Conservation (phyloP, 2,329 filamentous ascomycete genomes). For the Colletotrichum noveboracense region DNA sequence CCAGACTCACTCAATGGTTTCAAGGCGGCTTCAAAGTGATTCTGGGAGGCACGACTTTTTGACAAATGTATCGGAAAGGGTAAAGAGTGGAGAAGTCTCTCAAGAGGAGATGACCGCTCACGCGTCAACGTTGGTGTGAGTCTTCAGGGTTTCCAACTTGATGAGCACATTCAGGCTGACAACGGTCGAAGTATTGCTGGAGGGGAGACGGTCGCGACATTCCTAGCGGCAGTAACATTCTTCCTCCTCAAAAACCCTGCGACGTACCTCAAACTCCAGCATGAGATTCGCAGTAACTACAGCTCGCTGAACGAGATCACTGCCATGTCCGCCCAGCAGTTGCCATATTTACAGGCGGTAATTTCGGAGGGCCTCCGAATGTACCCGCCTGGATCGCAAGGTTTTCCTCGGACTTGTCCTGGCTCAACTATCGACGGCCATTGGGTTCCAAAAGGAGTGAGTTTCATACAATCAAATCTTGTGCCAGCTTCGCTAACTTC, state of each 20-base stretch:
- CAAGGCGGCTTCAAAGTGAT: background rate
- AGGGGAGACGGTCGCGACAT: conserved; percentile 2
- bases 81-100: background rate
- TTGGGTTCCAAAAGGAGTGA: background rate
- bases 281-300: conserved; percentile 47
- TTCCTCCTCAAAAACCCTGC: background rate
- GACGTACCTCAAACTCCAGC: conserved; percentile 42
- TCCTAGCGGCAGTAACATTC: background rate
- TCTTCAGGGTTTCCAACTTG: background rate
- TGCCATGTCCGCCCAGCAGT: conserved; percentile 51
- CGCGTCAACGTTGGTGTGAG: conserved; percentile 30
- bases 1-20: background rate
- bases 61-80: background rate
- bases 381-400: conserved; percentile 45
- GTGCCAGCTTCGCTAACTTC: background rate
- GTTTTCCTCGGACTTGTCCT: background rate
- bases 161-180: background rate
- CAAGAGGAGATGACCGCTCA: conserved; percentile 34
- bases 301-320: conserved; percentile 24
- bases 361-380: conserved; percentile 61
- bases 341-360: conserved; percentile 62
- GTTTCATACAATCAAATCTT: background rate
- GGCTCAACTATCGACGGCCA: background rate
- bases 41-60: background rate
- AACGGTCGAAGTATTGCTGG: background rate